A percentile compares a stretch with the other conserved stretches of the same genome.
Conservation (phyloP, 345 rosid species). For the Pistacia atlantica region DNA sequence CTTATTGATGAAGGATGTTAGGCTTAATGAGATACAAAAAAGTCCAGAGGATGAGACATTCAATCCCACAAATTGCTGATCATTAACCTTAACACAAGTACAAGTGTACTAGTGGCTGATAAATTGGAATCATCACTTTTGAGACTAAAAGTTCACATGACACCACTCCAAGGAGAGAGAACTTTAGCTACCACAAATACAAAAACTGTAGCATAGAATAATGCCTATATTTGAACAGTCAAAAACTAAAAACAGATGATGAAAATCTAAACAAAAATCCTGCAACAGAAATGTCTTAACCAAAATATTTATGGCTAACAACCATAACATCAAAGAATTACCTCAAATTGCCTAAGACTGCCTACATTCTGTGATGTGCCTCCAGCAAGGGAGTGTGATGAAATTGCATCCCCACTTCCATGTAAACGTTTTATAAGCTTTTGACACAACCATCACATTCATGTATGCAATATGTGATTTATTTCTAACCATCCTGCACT, state of each 20-base stretch:
- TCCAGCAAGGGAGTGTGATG: slow-evolving; percentile 56
- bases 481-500: no score
- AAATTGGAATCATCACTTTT: no score
- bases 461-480: no score
- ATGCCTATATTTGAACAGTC: not conserved
- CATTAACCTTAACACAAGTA: no score
- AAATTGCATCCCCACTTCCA: slow-evolving; percentile 60
- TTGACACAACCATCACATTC: slow-evolving; percentile 21
- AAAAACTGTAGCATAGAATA: not conserved
- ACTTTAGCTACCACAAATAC: no score
- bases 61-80: no score
- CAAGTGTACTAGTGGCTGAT: no score
- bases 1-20: no score
- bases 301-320: not conserved
- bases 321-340: slow-evolving; percentile 25
- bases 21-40: no score
- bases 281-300: not conserved
- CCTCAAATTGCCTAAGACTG: slow-evolving; percentile 84
- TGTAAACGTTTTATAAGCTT: slow-evolving; percentile 72
- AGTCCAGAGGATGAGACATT: no score
- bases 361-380: slow-evolving; percentile 66
- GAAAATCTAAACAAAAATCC: not conserved
- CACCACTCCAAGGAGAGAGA: no score
- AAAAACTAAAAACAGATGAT: not conserved
- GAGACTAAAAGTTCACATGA: no score